Base-by-base conservation (phyloP, 75 land plant species). In the Selaginella tamariscina region DNA sequence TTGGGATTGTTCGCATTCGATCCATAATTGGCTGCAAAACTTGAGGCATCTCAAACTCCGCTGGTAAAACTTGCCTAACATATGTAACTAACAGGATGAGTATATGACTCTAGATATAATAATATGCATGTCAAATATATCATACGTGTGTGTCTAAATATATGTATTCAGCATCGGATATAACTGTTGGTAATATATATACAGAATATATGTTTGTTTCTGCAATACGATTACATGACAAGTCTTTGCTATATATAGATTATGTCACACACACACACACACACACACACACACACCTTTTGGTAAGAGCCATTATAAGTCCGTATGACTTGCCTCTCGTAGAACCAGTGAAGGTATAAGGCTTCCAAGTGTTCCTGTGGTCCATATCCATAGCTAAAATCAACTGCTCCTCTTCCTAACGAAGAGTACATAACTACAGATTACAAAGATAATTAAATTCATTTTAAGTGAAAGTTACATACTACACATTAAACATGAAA, bases 31-130 rank as follows among this genome's bases (percentile, higher is more conserved):
- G 71, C 32, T 31, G 5, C n/a, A 70, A 15, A n/a, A 57, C 65
- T 56, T 70, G 26, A 1, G 71, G 71, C 65, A 70, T 70, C 65
- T 59, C 33, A 59, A 70, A 70, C 1, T 18, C 27, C 5, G 31
- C 64, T 21, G 71, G 33, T 26, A 23, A 27, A 30, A 70, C 24
- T 30, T 32, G 31, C 56, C 71, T 70, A 56, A 39, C 49, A 39
- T 5, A 39, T 5, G 49, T 15, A 39, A 5, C 15, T 5, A 39
- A 5, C 49, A 5, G 11, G 11, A 39, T 15, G 15, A 39, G 15
- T 39, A 5, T 39, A 39, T 5, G 49, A 39, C 49, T 15, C 1
- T 26, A 54, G 29, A 39, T 11, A 54, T 22, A 54, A 18, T 9
- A 15, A 2, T 8, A 33, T n/a, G n/a, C n/a, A n/a, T n/a, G n/a